Percentiles rank a stretch among this genome's conserved stretches.
Conservation (phyloP, 2,329 filamentous ascomycete genomes). For the Cyanodermella asteris region DNA sequence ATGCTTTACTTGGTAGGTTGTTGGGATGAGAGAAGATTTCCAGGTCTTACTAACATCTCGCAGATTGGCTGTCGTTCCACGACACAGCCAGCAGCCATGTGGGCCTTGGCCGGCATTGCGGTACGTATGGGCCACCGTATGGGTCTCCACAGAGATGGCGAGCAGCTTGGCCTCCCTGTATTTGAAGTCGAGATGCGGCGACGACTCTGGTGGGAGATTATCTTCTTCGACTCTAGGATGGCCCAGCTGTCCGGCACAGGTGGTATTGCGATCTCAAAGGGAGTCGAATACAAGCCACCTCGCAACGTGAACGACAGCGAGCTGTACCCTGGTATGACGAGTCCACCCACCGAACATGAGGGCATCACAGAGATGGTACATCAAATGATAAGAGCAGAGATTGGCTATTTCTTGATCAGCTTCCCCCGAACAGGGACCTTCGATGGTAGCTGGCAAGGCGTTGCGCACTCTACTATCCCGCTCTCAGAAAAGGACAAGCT, state of each 20-base stretch:
- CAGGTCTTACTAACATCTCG: too few relatives aligned
- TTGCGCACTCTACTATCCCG: constrained; percentile 12
- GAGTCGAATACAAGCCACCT: constrained; percentile 12
- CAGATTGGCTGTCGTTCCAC: constrained; percentile 16
- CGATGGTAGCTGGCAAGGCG: constrained; percentile 4
- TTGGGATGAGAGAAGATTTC: too few relatives aligned
- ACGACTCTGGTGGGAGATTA: constrained; percentile 13
- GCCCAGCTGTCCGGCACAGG: constrained; percentile 12
- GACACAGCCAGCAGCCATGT: constrained; percentile 26
- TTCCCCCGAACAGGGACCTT: constrained; percentile 1
- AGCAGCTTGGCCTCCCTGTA: constrained; percentile 20
- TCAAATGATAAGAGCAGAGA: constrained; percentile 14
- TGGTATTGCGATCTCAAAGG: neutral
- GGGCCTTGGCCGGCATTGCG: constrained; percentile 27
- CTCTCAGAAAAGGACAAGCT: constrained; percentile 7
- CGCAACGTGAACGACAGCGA: constrained; percentile 21
- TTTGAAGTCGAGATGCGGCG: constrained; percentile 23
- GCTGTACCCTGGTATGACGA: constrained; percentile 20
- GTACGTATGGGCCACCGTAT: constrained; percentile 25
- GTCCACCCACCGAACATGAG: constrained; percentile 18
- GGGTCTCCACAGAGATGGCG: constrained; percentile 27
- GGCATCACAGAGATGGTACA: constrained; percentile 26
- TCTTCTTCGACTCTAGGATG: constrained; percentile 11
- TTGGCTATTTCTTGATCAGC: constrained; percentile 10
- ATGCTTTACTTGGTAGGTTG: constrained; percentile 24